Conservation (phyloP, 495 filamentous ascomycete species). For the Opeltia flavorubescens region DNA sequence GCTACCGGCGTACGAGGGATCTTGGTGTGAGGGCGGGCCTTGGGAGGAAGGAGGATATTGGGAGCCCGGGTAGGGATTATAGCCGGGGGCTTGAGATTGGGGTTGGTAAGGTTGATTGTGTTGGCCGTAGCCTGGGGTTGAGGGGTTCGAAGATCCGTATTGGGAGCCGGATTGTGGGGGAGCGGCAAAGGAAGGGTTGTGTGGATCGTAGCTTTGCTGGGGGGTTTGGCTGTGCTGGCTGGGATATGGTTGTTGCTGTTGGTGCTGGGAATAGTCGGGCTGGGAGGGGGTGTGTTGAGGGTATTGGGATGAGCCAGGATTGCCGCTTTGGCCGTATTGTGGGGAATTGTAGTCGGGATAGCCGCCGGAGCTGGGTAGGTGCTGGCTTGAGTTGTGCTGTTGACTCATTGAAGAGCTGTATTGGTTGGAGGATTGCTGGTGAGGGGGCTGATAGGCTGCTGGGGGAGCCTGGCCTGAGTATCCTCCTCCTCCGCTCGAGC, state of each 20-base stretch:
- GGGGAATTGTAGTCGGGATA: neutral
- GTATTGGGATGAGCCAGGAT: neutral
- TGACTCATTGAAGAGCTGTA: constrained; percentile 6
- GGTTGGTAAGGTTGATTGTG: constrained; percentile 5
- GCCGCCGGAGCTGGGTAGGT: neutral
- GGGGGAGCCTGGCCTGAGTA: constrained; percentile 27
- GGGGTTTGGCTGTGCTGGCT: constrained; percentile 3
- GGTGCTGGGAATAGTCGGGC: constrained; percentile 4
- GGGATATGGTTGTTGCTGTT: neutral
- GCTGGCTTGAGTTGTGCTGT: neutral
- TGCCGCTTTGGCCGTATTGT: neutral
- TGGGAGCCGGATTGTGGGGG: neutral
- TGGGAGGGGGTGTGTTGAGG: neutral
- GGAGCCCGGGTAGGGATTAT: constrained; percentile 5
- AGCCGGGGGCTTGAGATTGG: neutral
- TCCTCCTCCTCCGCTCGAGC: constrained; percentile 18
- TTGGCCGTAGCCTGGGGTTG: constrained; percentile 2
- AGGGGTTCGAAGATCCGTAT: neutral
- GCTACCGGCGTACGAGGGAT: neutral
- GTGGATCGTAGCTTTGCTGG: constrained; percentile 8
- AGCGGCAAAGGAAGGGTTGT: neutral
- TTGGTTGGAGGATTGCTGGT: constrained; percentile 12
- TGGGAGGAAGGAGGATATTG: constrained; percentile 6
- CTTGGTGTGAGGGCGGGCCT: constrained; percentile 1
- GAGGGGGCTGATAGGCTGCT: constrained; percentile 22